Base-by-base conservation (phyloP, 345 rosid species). In the Dipteronia dyeriana region DNA sequence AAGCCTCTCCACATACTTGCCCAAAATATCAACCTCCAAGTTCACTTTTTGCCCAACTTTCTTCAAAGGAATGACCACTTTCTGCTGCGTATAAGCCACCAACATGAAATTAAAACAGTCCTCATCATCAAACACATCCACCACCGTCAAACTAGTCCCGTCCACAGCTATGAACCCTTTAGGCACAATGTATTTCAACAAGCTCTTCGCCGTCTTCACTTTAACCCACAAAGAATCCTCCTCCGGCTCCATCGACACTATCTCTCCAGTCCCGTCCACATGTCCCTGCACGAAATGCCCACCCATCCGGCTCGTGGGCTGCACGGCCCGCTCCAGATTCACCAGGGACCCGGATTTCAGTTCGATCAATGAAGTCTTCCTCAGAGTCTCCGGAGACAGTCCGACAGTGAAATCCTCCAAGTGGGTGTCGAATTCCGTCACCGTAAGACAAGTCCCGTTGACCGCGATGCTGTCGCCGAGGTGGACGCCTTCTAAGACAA, bases 251-350 rank as follows among this genome's bases (percentile, higher is more conserved):
- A 81, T 90, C 59, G 79, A 80, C 49, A 87, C 90, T 0, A 95
- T 95, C 90, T 80, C 90, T 54, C 97, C 98, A 12, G 95, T 91
- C 7, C 97, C 97, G 72, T 95, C 98, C 76, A 95, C 98, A 75
- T 93, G 97, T 7, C 98, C 98, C 86, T 91, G 97, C 81, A 91
- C 97, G 75, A 93, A 91, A 82, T 95, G 97, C 19, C 97, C 97
- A 0, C 98, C 98, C 97, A 93, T 90, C 14, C 95, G 79, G 56
- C 88, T 88, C 20, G 85, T 81, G 4, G 98, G 97, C 76, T 84
- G 92, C 51, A 93, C 84, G 7, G 98, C 98, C 74, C 98, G 85
- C 90, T 93, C 98, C 86, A 95, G 81, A 68, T 95, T 95, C 80
- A 91, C 98, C 84, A 75, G 54, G 16, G 98, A 91, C 29, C 98